Percentiles rank a stretch among this genome's conserved stretches.
These are phyloP conservation scores for Dorcoceras hygrometricum DNA, from an alignment of 257 asterid species.

Conservation along the genomic window DNA sequence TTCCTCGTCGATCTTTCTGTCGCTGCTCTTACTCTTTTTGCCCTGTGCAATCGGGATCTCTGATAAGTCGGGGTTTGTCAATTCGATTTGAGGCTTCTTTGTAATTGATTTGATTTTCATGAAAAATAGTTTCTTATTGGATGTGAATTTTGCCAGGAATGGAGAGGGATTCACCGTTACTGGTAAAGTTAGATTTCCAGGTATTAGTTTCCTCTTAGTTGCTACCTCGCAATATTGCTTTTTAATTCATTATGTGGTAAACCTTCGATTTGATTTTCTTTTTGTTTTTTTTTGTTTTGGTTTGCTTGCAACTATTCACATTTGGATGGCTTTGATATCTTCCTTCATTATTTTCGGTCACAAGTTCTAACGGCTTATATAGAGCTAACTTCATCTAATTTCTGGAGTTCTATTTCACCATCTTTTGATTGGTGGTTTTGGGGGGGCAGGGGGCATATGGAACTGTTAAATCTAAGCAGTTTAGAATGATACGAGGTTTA, in stretches of 20 bases:
- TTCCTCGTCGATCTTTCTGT: conserved; percentile 24
- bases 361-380: not conserved
- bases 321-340: not conserved
- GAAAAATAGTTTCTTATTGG: conserved; percentile 8
- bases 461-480: not conserved
- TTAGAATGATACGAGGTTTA: not conserved
- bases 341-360: not conserved
- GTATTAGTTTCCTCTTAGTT: conserved; percentile 27
- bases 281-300: not conserved
- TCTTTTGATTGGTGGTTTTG: no score
- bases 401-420: not conserved
- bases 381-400: not conserved
- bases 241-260: no score
- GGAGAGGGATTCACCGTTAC: conserved; percentile 42
- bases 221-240: conserved; percentile 13
- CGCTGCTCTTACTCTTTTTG: conserved; percentile 30
- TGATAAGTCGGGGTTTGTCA: conserved; percentile 32
- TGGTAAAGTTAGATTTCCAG: conserved; percentile 60
- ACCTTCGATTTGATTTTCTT: no score
- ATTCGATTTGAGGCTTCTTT: not conserved
- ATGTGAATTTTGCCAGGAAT: conserved; percentile 31
- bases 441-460: no score
- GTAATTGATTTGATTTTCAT: conserved; percentile 1
- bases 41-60: conserved; percentile 48
- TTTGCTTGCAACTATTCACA: conserved; percentile 1